Conservation (phyloP, 768 basidiomycete species). For the Cystobasidium tubakii region DNA sequence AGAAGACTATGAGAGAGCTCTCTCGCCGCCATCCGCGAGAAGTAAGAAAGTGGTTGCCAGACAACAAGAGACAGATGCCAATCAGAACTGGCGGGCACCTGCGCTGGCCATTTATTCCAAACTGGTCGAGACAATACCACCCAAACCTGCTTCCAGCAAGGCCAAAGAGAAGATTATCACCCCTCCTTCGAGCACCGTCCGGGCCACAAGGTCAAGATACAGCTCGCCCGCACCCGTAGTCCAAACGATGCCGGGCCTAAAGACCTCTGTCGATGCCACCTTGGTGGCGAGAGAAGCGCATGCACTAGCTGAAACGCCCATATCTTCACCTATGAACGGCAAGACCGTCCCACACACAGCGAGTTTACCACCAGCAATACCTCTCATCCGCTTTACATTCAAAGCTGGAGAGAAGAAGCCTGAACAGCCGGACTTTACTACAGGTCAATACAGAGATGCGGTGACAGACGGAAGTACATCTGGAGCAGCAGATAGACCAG, state of each 20-base stretch:
- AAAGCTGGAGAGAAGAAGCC: conserved; percentile 14
- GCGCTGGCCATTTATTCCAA: neutral
- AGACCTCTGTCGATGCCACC: neutral
- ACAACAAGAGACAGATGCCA: neutral
- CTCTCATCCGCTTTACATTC: conserved; percentile 29
- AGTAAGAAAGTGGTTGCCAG: neutral
- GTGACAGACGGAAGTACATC: neutral
- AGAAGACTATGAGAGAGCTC: conserved; percentile 4
- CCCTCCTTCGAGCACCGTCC: neutral
- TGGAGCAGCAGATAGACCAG: neutral
- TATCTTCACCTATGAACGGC: neutral
- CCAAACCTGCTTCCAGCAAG: neutral
- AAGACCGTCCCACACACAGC: neutral
- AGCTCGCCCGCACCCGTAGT: neutral
- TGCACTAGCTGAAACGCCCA: neutral
- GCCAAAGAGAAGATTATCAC: neutral
- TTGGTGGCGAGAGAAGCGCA: neutral
- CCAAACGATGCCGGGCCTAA: neutral
- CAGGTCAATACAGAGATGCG: neutral
- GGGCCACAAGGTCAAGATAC: neutral
- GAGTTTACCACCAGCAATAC: neutral
- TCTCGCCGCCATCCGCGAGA: neutral
- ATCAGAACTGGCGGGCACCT: neutral
- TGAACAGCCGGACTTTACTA: neutral
- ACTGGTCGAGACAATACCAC: neutral